Evolutionary conservation across 768 basidiomycete species (phyloP), one percentile per base, ranked within the genome.

Genomic region (Psilocybe tampanensis): DNA sequence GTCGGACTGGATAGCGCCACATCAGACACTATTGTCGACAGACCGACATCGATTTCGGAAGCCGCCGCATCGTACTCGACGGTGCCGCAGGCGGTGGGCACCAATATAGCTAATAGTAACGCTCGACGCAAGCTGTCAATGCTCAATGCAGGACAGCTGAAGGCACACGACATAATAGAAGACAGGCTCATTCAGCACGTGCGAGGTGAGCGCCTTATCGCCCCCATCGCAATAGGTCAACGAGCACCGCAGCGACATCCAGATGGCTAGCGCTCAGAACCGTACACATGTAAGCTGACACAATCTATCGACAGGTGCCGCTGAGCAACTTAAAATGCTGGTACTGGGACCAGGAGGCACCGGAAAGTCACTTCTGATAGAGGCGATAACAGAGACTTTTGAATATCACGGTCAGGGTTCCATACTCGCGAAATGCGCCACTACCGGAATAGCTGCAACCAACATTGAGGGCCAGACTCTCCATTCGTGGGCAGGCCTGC

Each of bases 391-490:
- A 0, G 59, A 75, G 4, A 60, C 67, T 1, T 81, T 82, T 44
- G 47, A 26, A 0, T 18, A n/a, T 2, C 45, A 43, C 9, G 55
- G 60, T 0, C 51, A 50, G 8, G 2, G 2, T 0, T 12, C 52
- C 7, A 18, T 62, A 0, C 60, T 81, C 0, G 58, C 71, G 0
- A 81, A 76, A 55, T 64, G 71, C 0, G 79, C 75, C 0, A 72
- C 73, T 2, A 75, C 76, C 0, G n/a, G n/a, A n/a, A n/a, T n/a
- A n/a, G n/a, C n/a, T n/a, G n/a, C n/a, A n/a, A n/a, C n/a, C n/a
- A n/a, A 77, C 0, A 76, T 81, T 11, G 68, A 68, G 12, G 78
- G 77, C 0, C 57, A 66, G 24, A 79, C 75, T 0, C 23, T 69
- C 0, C 77, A 80, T 58, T 59, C 55, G 2, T 72, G 72, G 60